These are phyloP conservation scores for Plantago rigida DNA, from an alignment of 305 asterid species.

Conservation along the genomic window DNA sequence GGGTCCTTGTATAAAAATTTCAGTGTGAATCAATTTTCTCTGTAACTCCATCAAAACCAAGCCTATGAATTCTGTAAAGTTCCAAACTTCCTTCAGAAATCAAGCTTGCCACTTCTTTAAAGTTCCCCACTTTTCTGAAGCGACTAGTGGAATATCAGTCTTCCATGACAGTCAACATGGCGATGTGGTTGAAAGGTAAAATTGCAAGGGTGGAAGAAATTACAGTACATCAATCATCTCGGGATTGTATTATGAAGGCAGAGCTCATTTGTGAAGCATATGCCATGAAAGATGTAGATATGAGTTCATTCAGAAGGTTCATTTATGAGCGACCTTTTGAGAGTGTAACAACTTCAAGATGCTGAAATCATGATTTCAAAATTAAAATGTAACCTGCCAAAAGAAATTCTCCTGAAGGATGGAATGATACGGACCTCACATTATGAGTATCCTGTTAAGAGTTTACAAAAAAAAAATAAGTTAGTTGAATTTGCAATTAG, in stretches of 20 bases:
- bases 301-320: background rate
- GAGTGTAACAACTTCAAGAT: background rate
- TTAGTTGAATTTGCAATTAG: conserved; percentile 24
- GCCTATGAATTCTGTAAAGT: too few relatives aligned
- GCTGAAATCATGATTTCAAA: background rate
- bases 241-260: background rate
- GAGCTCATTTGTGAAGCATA: background rate
- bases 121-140: too few relatives aligned
- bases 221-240: background rate
- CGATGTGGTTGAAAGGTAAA: background rate
- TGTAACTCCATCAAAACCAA: too few relatives aligned
- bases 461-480: conserved; percentile 13
- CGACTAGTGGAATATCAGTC: too few relatives aligned
- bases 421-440: conserved; percentile 82
- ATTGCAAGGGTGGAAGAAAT: background rate
- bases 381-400: conserved; percentile 59
- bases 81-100: too few relatives aligned
- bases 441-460: conserved; percentile 74
- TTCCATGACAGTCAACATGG: too few relatives aligned
- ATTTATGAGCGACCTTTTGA: too few relatives aligned
- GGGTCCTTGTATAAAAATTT: too few relatives aligned
- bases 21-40: too few relatives aligned
- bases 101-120: too few relatives aligned
- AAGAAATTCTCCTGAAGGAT: conserved; percentile 77
- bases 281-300: background rate